These are phyloP conservation scores for Takashimella tepidaria DNA, from an alignment of 1,284 basidiomycete genomes.

Conservation along the genomic window DNA sequence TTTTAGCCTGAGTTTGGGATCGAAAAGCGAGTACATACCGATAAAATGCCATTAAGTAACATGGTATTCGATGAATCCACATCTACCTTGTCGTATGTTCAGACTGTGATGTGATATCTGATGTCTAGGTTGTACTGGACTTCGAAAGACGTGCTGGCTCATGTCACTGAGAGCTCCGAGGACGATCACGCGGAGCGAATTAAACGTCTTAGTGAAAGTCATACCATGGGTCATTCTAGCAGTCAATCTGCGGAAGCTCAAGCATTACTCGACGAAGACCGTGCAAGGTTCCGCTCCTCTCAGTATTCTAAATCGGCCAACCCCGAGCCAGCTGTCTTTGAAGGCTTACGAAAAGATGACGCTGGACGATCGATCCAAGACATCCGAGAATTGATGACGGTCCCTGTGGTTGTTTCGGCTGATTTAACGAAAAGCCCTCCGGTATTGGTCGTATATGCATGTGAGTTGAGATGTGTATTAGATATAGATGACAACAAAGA, in stretches of 20 bases:
- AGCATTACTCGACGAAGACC: conserved; percentile 76
- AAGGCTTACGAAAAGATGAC: conserved; percentile 64
- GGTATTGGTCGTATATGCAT: conserved; percentile 63
- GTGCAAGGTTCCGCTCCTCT: conserved; percentile 58
- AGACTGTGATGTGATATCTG: background rate
- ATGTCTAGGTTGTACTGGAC: conserved; percentile 59
- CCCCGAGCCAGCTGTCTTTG: conserved; percentile 66
- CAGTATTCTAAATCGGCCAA: conserved; percentile 72
- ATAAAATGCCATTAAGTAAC: conserved; percentile 98
- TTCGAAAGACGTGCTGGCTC: conserved; percentile 80
- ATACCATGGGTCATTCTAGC: conserved; percentile 58
- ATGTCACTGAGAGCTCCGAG: conserved; percentile 83
- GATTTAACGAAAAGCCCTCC: conserved; percentile 91
- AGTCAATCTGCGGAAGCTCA: conserved; percentile 72
- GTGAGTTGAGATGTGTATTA: no score
- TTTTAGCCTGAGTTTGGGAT: conserved; percentile 78
- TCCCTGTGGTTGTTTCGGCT: conserved; percentile 88
- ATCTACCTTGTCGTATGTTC: conserved; percentile 59
- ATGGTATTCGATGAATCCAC: conserved; percentile 90
- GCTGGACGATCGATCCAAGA: conserved; percentile 88
- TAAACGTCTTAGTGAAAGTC: conserved; percentile 77
- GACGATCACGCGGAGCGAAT: conserved; percentile 89
- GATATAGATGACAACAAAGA: background rate
- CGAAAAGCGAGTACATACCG: conserved; percentile 96
- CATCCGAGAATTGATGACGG: conserved; percentile 79